Evolutionary conservation across 179 eudicot species (phyloP).

Genomic region (Beta corolliflora): DNA sequence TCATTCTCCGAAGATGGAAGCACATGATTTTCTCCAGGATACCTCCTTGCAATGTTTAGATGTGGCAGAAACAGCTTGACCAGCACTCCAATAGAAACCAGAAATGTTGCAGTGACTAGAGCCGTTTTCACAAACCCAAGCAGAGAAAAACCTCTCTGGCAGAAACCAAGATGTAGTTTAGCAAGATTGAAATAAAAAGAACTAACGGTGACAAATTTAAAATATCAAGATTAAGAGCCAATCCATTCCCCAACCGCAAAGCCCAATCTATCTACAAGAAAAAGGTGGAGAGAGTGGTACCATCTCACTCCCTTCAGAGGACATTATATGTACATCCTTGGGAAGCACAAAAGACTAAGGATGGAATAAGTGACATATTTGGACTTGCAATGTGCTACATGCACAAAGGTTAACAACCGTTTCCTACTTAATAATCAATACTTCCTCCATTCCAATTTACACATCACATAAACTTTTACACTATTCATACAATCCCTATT

Average conservation of each 20-base stretch:
- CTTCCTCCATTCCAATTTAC: too few relatives aligned
- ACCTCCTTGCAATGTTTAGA: conserved; percentile 41
- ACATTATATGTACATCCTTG: neutral
- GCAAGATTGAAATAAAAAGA: conserved; percentile 5
- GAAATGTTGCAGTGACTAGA: conserved; percentile 55
- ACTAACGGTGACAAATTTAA: neutral
- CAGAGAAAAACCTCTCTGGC: conserved; percentile 57
- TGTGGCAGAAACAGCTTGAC: conserved; percentile 53
- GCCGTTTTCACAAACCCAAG: conserved; percentile 48
- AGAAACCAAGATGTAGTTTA: conserved; percentile 24
- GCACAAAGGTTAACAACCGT: neutral
- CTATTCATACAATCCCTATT: too few relatives aligned
- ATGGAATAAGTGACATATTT: neutral
- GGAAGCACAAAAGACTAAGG: neutral
- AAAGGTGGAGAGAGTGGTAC: neutral
- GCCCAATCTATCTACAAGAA: too few relatives aligned
- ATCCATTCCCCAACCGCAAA: neutral
- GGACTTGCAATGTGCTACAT: neutral
- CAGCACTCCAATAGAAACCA: conserved; percentile 57
- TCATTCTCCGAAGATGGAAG: conserved; percentile 41
- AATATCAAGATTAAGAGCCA: neutral
- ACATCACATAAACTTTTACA: too few relatives aligned
- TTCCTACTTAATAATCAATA: neutral
- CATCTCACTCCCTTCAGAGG: neutral
- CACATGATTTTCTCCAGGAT: conserved; percentile 30